A percentile compares a stretch with the other conserved stretches of the same genome.
These are phyloP conservation scores for Copromyces sp. DNA, from an alignment of 495 filamentous ascomycete species.

Conservation along the genomic window DNA sequence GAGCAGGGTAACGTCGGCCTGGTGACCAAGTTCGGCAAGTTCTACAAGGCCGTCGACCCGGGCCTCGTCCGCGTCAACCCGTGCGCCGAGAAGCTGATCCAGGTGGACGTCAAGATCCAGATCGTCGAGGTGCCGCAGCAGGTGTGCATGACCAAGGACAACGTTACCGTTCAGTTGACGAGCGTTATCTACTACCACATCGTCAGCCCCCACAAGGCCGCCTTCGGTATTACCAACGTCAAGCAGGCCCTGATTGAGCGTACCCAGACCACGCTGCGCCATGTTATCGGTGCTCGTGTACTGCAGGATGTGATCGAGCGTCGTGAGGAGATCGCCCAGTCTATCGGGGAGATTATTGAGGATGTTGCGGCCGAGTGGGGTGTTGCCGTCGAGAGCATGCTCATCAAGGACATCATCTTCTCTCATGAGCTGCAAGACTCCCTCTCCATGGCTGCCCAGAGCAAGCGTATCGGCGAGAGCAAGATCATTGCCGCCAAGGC, in stretches of 20 bases:
- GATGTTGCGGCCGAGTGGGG: constrained; percentile 92
- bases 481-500: constrained; percentile 96
- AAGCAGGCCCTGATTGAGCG: constrained; percentile 92
- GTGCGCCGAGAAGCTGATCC: constrained; percentile 78
- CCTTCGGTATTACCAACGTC: constrained; percentile 93
- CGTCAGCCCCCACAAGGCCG: constrained; percentile 87
- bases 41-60: constrained; percentile 93
- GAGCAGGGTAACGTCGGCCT: constrained; percentile 87
- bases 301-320: constrained; percentile 98
- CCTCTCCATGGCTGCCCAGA: constrained; percentile 99
- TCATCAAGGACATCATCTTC: constrained; percentile 99
- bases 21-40: constrained; percentile 91
- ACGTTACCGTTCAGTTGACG: constrained; percentile 85
- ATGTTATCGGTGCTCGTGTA: constrained; percentile 92
- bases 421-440: constrained; percentile 90
- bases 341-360: constrained; percentile 95
- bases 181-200: constrained; percentile 99
- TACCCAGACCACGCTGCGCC: constrained; percentile 94
- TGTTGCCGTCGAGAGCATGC: constrained; percentile 93
- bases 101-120: constrained; percentile 98
- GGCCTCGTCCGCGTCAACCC: constrained; percentile 97
- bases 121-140: constrained; percentile 95
- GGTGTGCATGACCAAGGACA: constrained; percentile 99
- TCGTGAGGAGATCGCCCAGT: constrained; percentile 89
- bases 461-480: constrained; percentile 94